Evolutionary conservation across 257 asterid genomes (phyloP).

Genomic region (Vinca minor): DNA sequence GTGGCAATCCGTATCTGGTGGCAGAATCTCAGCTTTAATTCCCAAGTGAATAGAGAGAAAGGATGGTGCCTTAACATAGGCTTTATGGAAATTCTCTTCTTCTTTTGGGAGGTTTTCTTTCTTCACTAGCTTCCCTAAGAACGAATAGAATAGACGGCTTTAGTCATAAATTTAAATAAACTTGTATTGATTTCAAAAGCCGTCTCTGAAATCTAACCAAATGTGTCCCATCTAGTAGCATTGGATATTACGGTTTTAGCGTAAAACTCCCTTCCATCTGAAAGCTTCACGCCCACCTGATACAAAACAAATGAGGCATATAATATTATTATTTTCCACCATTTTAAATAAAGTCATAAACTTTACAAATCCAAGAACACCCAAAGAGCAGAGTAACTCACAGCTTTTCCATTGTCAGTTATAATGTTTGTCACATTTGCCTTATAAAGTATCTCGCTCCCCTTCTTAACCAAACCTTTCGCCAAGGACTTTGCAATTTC

Average conservation of each 20-base stretch:
- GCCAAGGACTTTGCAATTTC: slow-evolving; percentile 88
- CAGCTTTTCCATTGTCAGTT: slow-evolving; percentile 68
- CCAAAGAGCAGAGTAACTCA: slow-evolving; percentile 33
- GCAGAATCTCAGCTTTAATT: slow-evolving; percentile 80
- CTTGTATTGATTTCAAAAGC: slow-evolving; percentile 6
- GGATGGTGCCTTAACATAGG: slow-evolving; percentile 93
- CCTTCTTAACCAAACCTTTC: slow-evolving; percentile 62
- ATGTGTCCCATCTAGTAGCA: slow-evolving; percentile 99
- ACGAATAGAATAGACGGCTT: slow-evolving; percentile 2
- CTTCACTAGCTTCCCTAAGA: slow-evolving; percentile 72
- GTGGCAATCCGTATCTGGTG: slow-evolving; percentile 85
- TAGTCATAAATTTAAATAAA: slow-evolving; percentile 1
- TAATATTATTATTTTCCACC: not conserved
- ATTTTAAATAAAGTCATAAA: slow-evolving; percentile 10
- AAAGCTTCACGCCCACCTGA: slow-evolving; percentile 88
- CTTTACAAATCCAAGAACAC: slow-evolving; percentile 2
- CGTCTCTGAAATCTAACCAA: slow-evolving; percentile 46
- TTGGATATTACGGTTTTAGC: slow-evolving; percentile 86
- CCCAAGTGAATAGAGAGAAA: slow-evolving; percentile 95
- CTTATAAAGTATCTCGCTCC: slow-evolving; percentile 71
- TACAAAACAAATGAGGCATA: slow-evolving; percentile 13
- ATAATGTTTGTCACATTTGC: slow-evolving; percentile 76
- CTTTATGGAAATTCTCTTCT: slow-evolving; percentile 81
- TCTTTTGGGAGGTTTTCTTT: slow-evolving; percentile 72
- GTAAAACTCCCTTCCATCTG: slow-evolving; percentile 70